Evolutionary conservation across 768 basidiomycete genomes (phyloP), one percentile per base, ranked within the genome.

Genomic region (Postia placenta): DNA sequence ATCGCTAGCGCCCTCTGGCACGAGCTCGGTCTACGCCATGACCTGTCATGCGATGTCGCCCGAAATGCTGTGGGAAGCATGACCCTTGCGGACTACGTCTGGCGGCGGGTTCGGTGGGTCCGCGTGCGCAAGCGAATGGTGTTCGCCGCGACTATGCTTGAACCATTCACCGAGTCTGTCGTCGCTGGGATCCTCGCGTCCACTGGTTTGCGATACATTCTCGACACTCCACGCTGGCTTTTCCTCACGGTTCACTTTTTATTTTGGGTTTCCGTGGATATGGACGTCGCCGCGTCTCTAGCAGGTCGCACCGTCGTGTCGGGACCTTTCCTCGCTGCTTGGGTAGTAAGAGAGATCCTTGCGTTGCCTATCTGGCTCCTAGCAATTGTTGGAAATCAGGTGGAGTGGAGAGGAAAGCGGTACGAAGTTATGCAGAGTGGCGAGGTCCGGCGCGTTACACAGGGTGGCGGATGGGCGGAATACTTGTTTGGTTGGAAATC

Each of bases 101-200:
- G 81, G 75, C 78, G 96, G 28, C 83, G 96, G 24, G 83, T 92
- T 17, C 84, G 96, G 2, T 99, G 96, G 96, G 92, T 99, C 60
- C 82, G 96, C 38, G 95, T 98, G 26, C 81, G 96, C 45, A 97
- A 94, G 65, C 83, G 83, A 59, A 98, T 98, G 92, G 86, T 90
- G 6, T 64, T 90, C 36, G 73, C 78, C 7, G 94, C 93, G 15
- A 97, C 93, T 0, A 48, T 97, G 46, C 57, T 89, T 17, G 96
- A 99, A 64, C 96, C 96, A 1, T 82, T 97, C 63, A 96, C 93
- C 15, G 96, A 99, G 67, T 83, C 81, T 38, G 65, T 96, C 35
- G 65, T 92, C 23, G 71, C 85, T 26, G 84, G 87, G 26, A 50
- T 76, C 23, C 76, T 94, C 49, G 81, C 80, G 19, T 74, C 79